Evolutionary conservation across 1,284 basidiomycete genomes (phyloP).

Genomic region (Leccinum angustisporum): DNA sequence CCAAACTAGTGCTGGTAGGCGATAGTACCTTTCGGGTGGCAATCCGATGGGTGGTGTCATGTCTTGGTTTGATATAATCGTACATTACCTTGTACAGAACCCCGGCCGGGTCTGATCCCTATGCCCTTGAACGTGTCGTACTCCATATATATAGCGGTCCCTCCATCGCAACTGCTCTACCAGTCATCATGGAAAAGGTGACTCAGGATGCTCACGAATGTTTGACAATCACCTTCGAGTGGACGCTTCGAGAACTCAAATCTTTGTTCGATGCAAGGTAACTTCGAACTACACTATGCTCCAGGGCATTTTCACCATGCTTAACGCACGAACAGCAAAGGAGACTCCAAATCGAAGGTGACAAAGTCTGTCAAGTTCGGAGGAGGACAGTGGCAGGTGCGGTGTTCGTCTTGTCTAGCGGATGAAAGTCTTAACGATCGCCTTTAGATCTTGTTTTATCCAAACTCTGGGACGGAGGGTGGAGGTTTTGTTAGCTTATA

Average conservation of each 20-base stretch:
- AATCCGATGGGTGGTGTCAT: not conserved
- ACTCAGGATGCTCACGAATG: constrained; percentile 45
- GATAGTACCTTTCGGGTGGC: not conserved
- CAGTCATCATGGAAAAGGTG: constrained; percentile 25
- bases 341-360: constrained; percentile 70
- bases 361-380: constrained; percentile 67
- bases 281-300: not conserved
- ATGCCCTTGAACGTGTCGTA: constrained; percentile 10
- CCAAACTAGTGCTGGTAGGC: not conserved
- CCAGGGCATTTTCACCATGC: not conserved
- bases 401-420: not conserved
- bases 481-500: constrained; percentile 70
- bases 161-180: not conserved
- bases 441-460: constrained; percentile 72
- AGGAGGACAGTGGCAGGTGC: constrained; percentile 69
- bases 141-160: not conserved
- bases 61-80: not conserved
- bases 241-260: constrained; percentile 69
- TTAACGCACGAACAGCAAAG: constrained; percentile 43
- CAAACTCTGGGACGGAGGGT: constrained; percentile 66
- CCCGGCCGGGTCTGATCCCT: not conserved
- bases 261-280: constrained; percentile 70
- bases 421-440: not conserved
- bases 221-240: constrained; percentile 69
- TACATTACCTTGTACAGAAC: not conserved